phyloP scores from a whole-genome alignment of 73 alveolate species.

The Paramecium sonneborni region DNA sequence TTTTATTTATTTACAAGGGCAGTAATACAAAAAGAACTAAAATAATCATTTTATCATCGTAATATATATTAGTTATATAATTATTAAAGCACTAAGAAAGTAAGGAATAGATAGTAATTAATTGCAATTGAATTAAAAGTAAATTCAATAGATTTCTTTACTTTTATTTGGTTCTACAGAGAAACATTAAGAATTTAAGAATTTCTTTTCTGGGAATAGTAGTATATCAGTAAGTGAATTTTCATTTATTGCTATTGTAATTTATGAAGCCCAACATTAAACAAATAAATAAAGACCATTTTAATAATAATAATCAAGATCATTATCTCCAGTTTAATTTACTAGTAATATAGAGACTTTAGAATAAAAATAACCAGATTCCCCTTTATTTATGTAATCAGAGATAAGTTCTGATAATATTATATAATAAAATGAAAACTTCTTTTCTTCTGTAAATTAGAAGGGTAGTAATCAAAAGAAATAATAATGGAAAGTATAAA shows the following conservation, averaged over 20 bases:
- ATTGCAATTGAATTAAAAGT: not conserved
- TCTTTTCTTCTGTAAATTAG: not conserved
- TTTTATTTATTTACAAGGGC: constrained; percentile 31
- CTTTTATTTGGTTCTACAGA: not conserved
- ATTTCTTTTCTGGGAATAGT: not conserved
- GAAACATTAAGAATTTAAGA: not conserved
- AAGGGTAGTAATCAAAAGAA: not conserved
- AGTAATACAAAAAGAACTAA: not conserved
- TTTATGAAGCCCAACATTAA: not conserved
- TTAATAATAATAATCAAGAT: not conserved
- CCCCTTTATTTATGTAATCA: not conserved
- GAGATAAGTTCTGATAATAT: not conserved
- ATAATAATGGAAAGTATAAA: not conserved
- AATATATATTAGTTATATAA: not conserved
- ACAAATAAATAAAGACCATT: not conserved
- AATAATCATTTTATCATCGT: constrained; percentile 42
- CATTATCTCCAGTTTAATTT: not conserved
- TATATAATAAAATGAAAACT: not conserved
- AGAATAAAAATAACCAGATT: not conserved
- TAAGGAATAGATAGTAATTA: not conserved
- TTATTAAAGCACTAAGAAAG: not conserved
- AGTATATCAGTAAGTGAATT: constrained; percentile 7
- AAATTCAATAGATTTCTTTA: not conserved
- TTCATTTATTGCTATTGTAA: not conserved
- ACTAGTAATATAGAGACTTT: not conserved